These are phyloP conservation scores for Chondrus crispus DNA, from an alignment of 23 red algal species.

Conservation along the genomic window DNA sequence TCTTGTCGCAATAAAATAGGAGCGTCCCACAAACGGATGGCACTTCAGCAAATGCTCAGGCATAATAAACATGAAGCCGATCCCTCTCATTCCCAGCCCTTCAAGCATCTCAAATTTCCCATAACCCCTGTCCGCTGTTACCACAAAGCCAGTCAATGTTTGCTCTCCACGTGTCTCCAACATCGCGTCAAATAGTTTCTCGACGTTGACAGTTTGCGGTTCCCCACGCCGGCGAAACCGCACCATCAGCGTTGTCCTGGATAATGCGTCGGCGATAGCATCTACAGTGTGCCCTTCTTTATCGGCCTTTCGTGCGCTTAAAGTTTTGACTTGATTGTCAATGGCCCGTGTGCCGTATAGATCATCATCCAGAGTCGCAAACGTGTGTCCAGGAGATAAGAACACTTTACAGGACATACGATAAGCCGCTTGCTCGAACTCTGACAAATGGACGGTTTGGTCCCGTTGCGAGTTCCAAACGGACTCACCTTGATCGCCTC, in stretches of 20 bases:
- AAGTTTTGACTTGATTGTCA: neutral
- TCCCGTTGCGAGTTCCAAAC: neutral
- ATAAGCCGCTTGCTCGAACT: neutral
- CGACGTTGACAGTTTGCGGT: neutral
- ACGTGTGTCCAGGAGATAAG: neutral
- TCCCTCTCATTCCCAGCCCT: neutral
- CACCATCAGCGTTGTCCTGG: neutral
- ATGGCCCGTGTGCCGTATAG: neutral
- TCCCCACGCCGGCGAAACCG: slow-evolving; percentile 6
- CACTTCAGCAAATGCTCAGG: neutral
- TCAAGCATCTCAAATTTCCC: neutral
- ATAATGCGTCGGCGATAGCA: neutral
- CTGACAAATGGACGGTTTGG: neutral
- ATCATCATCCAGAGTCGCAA: neutral
- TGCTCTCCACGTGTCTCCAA: neutral
- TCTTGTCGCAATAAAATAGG: neutral
- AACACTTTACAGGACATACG: neutral
- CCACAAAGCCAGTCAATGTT: neutral
- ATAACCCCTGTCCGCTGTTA: neutral
- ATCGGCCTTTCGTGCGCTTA: neutral
- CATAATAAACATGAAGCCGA: neutral
- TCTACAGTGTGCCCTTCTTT: slow-evolving; percentile 8
- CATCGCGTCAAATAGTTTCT: neutral
- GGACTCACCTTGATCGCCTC: neutral
- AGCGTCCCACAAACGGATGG: slow-evolving; percentile 1